These are phyloP conservation scores for Raphanus hybrid DNA, from an alignment of 441 rosid genomes.

Conservation along the genomic window DNA sequence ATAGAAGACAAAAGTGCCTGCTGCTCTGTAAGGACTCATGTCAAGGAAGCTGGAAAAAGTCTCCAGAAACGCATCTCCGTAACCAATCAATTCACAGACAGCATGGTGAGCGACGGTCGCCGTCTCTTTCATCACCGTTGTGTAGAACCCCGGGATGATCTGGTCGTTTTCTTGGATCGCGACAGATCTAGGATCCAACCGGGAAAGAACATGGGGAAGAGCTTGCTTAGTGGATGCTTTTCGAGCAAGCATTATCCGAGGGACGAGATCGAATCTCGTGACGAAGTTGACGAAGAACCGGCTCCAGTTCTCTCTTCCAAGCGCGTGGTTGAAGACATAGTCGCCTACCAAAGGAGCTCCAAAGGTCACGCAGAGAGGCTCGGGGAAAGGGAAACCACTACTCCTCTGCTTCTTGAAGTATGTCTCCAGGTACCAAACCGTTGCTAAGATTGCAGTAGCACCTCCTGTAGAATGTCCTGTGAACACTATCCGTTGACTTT, in stretches of 20 bases:
- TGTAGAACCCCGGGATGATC: constrained; percentile 40
- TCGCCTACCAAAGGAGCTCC: constrained; percentile 88
- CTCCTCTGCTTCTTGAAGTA: constrained; percentile 3
- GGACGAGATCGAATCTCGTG: constrained; percentile 68
- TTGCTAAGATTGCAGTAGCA: constrained; percentile 71
- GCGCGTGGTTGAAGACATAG: constrained; percentile 65
- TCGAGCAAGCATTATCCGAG: constrained; percentile 68
- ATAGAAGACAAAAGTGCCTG: constrained; percentile 71
- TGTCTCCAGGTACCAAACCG: constrained; percentile 67
- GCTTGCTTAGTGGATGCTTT: constrained; percentile 44
- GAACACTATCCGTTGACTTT: constrained; percentile 58
- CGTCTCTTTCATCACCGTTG: constrained; percentile 55
- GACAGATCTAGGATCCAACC: constrained; percentile 35
- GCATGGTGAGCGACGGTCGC: constrained; percentile 54
- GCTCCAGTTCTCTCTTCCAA: constrained; percentile 77
- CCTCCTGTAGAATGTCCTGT: constrained; percentile 93
- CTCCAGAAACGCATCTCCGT: constrained; percentile 60
- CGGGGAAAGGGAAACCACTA: not conserved
- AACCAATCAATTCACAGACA: constrained; percentile 66
- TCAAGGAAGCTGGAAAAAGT: constrained; percentile 60
- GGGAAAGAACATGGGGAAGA: constrained; percentile 46
- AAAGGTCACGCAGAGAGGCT: constrained; percentile 69
- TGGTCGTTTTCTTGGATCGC: constrained; percentile 4
- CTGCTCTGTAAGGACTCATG: constrained; percentile 80
- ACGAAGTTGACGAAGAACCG: constrained; percentile 69